These are phyloP conservation scores for Colletotrichum sp. DNA, from an alignment of 2,329 filamentous ascomycete genomes.

Conservation along the genomic window DNA sequence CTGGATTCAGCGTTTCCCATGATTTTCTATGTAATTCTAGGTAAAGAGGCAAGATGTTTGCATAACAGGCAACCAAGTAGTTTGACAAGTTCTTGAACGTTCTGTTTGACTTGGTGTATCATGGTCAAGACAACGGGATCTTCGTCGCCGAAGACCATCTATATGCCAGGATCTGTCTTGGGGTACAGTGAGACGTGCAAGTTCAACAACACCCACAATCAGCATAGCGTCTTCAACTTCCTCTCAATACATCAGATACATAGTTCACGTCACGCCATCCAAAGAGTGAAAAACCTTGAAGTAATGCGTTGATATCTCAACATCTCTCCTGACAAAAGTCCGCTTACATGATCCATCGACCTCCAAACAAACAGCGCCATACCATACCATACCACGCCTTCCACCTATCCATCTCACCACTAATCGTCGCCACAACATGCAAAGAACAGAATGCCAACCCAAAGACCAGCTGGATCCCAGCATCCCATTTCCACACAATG, in stretches of 20 bases:
- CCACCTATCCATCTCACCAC: neutral
- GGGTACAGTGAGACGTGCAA: neutral
- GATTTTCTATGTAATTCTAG: neutral
- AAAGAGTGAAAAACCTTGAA: neutral
- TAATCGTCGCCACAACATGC: neutral
- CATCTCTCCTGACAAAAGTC: neutral
- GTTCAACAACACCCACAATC: neutral
- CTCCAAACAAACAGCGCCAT: neutral
- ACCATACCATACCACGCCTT: neutral
- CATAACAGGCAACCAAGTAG: neutral
- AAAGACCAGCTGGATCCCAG: conserved; percentile 14
- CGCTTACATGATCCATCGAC: neutral
- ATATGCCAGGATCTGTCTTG: no score
- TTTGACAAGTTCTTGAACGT: neutral
- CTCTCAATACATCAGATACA: neutral
- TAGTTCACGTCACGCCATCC: neutral
- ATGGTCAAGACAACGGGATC: neutral
- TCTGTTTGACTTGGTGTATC: neutral
- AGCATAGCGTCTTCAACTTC: neutral
- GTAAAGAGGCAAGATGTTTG: neutral
- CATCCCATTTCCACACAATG: neutral
- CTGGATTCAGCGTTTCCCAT: neutral
- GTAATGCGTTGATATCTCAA: neutral
- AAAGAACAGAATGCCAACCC: conserved; percentile 13
- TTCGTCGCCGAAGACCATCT: neutral